Evolutionary conservation across 1,139 yeast genomes (phyloP), one percentile per base, ranked within the genome.

Genomic region (Kodamaea ohmeri): DNA sequence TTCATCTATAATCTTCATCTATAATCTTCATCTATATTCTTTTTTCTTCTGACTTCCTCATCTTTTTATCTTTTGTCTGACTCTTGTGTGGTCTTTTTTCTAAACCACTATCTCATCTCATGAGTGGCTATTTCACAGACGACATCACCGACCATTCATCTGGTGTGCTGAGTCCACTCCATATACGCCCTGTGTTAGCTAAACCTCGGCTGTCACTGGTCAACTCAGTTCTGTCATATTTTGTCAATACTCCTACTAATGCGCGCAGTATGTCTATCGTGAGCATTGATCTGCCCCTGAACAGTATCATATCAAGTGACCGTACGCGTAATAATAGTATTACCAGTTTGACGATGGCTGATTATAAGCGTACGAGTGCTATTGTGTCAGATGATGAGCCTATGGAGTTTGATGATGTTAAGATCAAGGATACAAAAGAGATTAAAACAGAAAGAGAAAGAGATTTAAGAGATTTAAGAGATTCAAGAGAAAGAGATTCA

Each of bases 261-360:
- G 40, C 51, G 13, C 46, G 73, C 30, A 62, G 69, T 46, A 55
- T 67, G 58, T 64, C 71, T 7, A 62, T 67, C 12, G 65, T 63
- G 12, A 63, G 70, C 45, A 48, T 67, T 28, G 73, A 63, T 35
- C 60, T 67, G 45, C 73, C 74, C 2, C 53, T 74, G 34, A 69
- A 69, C 45, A 67, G 72, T 32, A 68, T 70, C 11, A 67, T 67
- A 4, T 65, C 71, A 8, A 75, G 69, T 40, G 74, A 69, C 36
- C 50, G 50, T 37, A 58, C 67, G 1, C 47, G 72, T 31, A 66
- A 63, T 42, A 65, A 65, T 43, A 61, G 70, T 42, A 49, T 51
- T 31, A 50, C 61, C 17, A 63, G 70, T 42, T 50, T 67, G 29
- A 56, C 49, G 8, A 55, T 61, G 16, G 38, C 56, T 18, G 38